Conservation (phyloP, 352 stramenopile genomes). For the Thalassiosira exigua region DNA sequence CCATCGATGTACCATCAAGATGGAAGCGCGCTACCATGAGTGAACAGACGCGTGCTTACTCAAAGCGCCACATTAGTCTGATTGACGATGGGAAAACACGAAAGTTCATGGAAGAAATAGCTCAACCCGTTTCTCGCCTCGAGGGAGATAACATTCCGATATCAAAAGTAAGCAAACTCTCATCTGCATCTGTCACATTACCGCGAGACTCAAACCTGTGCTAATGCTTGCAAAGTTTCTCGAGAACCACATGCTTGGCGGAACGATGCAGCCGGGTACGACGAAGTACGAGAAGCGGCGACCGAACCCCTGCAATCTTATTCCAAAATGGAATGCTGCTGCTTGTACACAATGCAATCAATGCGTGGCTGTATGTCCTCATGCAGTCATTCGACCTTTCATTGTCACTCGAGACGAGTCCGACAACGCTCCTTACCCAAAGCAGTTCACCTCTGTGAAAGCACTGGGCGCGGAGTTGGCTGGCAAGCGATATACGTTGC, state of each 20-base stretch:
- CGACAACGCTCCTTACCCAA: constrained; percentile 63
- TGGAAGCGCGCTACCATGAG: constrained; percentile 58
- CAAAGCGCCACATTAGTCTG: constrained; percentile 59
- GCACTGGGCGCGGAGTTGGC: constrained; percentile 66
- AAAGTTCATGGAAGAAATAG: constrained; percentile 79
- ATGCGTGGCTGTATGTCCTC: constrained; percentile 78
- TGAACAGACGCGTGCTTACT: constrained; percentile 55
- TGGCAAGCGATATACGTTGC: constrained; percentile 74
- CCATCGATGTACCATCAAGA: constrained; percentile 66
- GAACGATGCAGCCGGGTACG: constrained; percentile 71
- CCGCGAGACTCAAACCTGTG: background rate
- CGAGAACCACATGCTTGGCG: constrained; percentile 74
- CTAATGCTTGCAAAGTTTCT: constrained; percentile 57
- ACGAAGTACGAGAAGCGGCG: constrained; percentile 75
- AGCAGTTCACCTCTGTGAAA: constrained; percentile 67
- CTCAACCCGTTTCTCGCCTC: constrained; percentile 53
- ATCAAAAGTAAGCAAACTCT: constrained; percentile 43
- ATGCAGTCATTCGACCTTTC: constrained; percentile 79
- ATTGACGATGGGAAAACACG: constrained; percentile 74
- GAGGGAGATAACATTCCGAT: constrained; percentile 79
- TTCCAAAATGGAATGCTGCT: constrained; percentile 66
- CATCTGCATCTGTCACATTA: background rate
- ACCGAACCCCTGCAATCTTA: constrained; percentile 62
- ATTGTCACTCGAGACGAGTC: constrained; percentile 76
- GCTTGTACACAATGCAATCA: constrained; percentile 83